Base-by-base conservation (phyloP, 495 filamentous ascomycete genomes). In the Neurospora africana region DNA sequence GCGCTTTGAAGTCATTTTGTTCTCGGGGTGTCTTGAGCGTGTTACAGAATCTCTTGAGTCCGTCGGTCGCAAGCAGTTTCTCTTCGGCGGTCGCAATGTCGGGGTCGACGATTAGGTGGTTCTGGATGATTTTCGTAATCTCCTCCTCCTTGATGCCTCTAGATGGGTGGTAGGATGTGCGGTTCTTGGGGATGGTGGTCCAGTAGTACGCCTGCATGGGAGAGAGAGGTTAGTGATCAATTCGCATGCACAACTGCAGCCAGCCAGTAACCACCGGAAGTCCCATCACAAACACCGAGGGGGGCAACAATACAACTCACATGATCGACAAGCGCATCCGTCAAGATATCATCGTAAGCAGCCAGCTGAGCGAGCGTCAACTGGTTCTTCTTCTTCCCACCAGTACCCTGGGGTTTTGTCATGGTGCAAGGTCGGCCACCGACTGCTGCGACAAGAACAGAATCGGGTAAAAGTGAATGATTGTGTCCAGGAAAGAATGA, bases 131-230 rank as follows among this genome's bases (percentile, higher is more conserved):
- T 71, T 87, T 85, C 47, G 91, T 86, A 33, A 98, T 86, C 11
- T 92, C 91, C 68, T 95, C 92, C 77, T 97, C 92, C 70, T 85
- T 86, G 68, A 98, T 85, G 17, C 93, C 91, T 70, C 96, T 89
- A 19, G 89, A 92, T 9, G 93, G 87, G 76, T 90, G 91, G 82
- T 97, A 99, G 71, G 92, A 92, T 47, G 88, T 90, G 53, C 92
- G 91, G 75, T 98, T 97, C 81, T 99, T 99, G 67, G 94, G 93
- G 58, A 97, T 97, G 10, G 87, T 91, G 15, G 94, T 94, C 95
- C 96, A 98, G 82, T 92, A 98, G 78, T 92, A 97, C 17, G 91
- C 90, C 96, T 99, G 77, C 35, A 4, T 4, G 11, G 23, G 47
- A 4, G 4, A 15, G 23, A 58, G 2, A 23, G 39, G 7, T 70